Base-by-base conservation (phyloP, 768 basidiomycete genomes). In the Tremella fuciformis region DNA sequence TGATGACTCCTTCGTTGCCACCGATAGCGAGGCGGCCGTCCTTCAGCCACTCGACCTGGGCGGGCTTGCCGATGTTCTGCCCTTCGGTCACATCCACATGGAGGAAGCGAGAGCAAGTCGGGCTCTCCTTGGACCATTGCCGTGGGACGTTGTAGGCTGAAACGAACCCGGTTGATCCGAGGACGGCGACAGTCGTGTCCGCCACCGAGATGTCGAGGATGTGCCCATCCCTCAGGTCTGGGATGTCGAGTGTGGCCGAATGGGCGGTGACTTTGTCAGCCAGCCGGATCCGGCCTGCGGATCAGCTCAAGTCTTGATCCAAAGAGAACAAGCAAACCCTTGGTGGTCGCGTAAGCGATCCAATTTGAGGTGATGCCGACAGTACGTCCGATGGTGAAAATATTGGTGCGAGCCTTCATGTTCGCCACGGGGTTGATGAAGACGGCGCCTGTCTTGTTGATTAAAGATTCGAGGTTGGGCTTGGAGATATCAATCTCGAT, bases 311-410 rank as follows among this genome's bases (percentile, higher is more conserved):
- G 44, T 40, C 11, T 8, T 6, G 34, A 18, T 50, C 6, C 37
- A n/a, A 37, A 25, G 19, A 22, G 21, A 11, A 26, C 11, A n/a
- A 53, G 51, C 65, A 50, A 19, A 69, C 70, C 65, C 52, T 54
- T 61, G 1, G 67, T 58, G 40, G 66, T 41, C 11, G 67, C 52
- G 53, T 73, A 73, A 3, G 61, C 69, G 13, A 73, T 51, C 65
- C 63, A 73, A 19, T 26, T 52, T 9, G 26, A 16, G 11, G 69
- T 71, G n/a, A 67, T 48, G 0, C 60, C 71, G 7, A 73, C 69
- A 19, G 34, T 47, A 29, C 67, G 50, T 9, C 71, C 69, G 13
- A 39, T 41, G 16, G 46, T 40, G 46, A 40, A 70, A 13, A 13
- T 42, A 26, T 57, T 24, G 15, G 29, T 50, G 8, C 63, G 60